These are phyloP conservation scores for Pelargonium cotyledonis DNA, from an alignment of 441 rosid species.

Conservation along the genomic window DNA sequence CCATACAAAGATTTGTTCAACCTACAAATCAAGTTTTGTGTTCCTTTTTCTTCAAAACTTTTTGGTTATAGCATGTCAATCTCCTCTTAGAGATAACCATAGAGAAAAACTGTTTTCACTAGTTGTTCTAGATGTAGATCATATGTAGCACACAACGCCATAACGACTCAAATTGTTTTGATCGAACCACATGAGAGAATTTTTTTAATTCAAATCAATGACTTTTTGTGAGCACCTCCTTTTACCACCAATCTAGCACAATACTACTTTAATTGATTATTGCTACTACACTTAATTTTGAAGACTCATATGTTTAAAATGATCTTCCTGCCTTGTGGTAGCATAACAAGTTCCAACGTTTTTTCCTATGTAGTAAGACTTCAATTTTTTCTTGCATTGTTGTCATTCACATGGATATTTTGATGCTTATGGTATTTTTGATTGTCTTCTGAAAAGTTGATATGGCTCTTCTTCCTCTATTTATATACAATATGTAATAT, in stretches of 20 bases:
- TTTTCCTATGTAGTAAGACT: too few relatives aligned
- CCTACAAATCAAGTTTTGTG: neutral
- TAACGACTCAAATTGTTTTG: neutral
- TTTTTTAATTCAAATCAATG: too few relatives aligned
- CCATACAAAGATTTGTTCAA: constrained; percentile 5
- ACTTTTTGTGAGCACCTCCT: too few relatives aligned
- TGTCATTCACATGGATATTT: too few relatives aligned
- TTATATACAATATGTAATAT: constrained; percentile 13
- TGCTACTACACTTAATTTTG: constrained; percentile 12
- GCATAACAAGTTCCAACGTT: too few relatives aligned
- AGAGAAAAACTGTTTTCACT: constrained; percentile 1
- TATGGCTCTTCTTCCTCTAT: constrained; percentile 12
- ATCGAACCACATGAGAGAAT: neutral
- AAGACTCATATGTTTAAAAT: constrained; percentile 4
- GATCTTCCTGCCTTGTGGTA: too few relatives aligned
- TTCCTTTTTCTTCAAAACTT: neutral
- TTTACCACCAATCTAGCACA: constrained; percentile 7
- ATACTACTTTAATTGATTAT: constrained; percentile 10
- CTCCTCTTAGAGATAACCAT: neutral
- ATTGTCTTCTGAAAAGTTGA: neutral
- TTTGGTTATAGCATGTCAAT: neutral
- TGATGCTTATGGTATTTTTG: too few relatives aligned
- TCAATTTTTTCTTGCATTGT: too few relatives aligned
- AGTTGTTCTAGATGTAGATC: neutral
- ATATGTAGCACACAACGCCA: neutral